Percentiles rank a stretch among this genome's conserved stretches.
These are phyloP conservation scores for Nymphaea colorata DNA, from an alignment of 164 flowering plant genomes.

Conservation along the genomic window DNA sequence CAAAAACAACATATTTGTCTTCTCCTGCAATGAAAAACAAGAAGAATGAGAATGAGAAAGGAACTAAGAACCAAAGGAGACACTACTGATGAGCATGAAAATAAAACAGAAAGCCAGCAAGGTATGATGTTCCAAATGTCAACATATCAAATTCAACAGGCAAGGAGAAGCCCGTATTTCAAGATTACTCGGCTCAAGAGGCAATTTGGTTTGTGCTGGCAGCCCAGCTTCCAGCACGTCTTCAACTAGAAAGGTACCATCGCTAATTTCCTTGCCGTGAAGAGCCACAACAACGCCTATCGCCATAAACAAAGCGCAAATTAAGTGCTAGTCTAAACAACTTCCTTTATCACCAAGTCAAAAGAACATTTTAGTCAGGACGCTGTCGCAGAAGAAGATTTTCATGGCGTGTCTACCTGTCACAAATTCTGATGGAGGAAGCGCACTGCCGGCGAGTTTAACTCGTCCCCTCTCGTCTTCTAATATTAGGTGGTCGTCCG, in stretches of 20 bases:
- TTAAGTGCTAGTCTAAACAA: neutral
- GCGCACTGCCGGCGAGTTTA: constrained; percentile 53
- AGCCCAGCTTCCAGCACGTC: constrained; percentile 85
- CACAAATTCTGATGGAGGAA: constrained; percentile 62
- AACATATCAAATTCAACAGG: neutral
- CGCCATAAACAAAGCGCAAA: constrained; percentile 1
- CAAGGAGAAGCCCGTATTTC: neutral
- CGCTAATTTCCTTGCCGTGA: constrained; percentile 75
- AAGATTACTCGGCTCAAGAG: constrained; percentile 39
- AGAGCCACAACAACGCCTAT: constrained; percentile 77
- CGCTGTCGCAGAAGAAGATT: neutral
- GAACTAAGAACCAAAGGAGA: neutral
- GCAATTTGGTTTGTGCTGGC: constrained; percentile 57
- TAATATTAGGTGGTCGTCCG: constrained; percentile 71
- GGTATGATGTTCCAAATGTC: neutral
- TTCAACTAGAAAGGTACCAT: constrained; percentile 74
- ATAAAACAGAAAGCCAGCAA: neutral
- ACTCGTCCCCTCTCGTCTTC: constrained; percentile 99
- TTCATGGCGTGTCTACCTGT: constrained; percentile 39
- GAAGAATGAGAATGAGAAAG: neutral
- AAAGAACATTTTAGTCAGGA: no score
- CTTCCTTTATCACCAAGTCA: no score
- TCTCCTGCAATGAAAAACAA: constrained; percentile 45
- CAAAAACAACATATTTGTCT: constrained; percentile 81
- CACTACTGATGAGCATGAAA: neutral